Conservation (phyloP, 805 yeast genomes). For the Scheffersomyces lignosus region DNA sequence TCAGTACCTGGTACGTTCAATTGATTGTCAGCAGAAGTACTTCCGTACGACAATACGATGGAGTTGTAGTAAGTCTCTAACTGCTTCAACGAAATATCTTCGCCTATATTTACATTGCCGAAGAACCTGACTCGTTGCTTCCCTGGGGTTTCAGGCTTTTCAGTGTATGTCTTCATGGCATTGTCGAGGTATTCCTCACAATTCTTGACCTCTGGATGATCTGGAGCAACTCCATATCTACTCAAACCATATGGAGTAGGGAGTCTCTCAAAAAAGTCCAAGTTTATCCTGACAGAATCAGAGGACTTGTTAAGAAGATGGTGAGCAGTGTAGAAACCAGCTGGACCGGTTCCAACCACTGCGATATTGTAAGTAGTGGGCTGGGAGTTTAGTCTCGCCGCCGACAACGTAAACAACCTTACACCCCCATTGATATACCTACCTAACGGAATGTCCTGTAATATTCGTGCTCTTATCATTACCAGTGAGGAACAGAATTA, state of each 20-base stretch:
- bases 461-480: too few relatives aligned
- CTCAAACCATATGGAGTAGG: slow-evolving; percentile 93
- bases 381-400: too few relatives aligned
- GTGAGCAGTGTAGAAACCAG: slow-evolving; percentile 89
- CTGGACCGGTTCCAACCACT: slow-evolving; percentile 93
- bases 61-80: slow-evolving; percentile 64
- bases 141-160: slow-evolving; percentile 11
- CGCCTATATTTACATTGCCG: slow-evolving; percentile 75
- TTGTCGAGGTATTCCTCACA: slow-evolving; percentile 74
- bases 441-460: too few relatives aligned
- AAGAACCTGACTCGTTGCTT: slow-evolving; percentile 44
- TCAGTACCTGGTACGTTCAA: slow-evolving; percentile 61
- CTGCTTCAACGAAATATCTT: slow-evolving; percentile 51
- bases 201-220: slow-evolving; percentile 93
- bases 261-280: slow-evolving; percentile 78
- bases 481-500: too few relatives aligned
- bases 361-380: slow-evolving; percentile 58
- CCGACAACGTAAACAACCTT: too few relatives aligned
- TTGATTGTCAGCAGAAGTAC: slow-evolving; percentile 56
- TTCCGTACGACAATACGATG: slow-evolving; percentile 81
- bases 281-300: slow-evolving; percentile 27
- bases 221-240: slow-evolving; percentile 98
- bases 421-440: too few relatives aligned
- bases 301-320: slow-evolving; percentile 56
- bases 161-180: slow-evolving; percentile 24